These are phyloP conservation scores for Catharanthus roseus DNA, from an alignment of 257 asterid genomes.

Conservation along the genomic window DNA sequence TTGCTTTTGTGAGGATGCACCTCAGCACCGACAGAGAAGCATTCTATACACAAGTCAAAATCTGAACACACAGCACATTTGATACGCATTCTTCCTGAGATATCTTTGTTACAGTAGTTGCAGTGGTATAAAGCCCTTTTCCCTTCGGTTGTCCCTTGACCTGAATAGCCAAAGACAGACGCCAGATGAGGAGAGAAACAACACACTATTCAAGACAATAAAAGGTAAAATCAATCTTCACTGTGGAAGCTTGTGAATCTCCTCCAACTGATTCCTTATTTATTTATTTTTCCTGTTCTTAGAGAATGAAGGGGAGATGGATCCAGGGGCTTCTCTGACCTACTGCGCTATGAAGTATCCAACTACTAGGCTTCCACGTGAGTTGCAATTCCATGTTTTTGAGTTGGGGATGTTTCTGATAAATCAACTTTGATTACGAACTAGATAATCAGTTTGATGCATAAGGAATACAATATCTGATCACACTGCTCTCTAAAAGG, in stretches of 20 bases:
- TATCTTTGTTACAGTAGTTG: constrained; percentile 77
- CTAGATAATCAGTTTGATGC: background rate
- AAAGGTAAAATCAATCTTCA: background rate
- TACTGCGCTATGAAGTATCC: background rate
- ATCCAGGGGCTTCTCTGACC: background rate
- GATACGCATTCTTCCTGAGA: constrained; percentile 69
- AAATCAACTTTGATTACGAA: background rate
- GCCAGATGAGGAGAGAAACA: background rate
- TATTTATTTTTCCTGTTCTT: background rate
- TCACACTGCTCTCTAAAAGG: background rate
- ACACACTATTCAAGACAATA: constrained; percentile 2
- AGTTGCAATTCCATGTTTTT: background rate
- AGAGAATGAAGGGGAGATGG: background rate
- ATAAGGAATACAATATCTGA: background rate
- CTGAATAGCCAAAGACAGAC: constrained; percentile 35
- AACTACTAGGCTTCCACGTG: background rate
- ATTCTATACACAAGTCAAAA: constrained; percentile 81
- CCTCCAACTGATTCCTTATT: background rate
- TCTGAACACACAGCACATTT: constrained; percentile 82
- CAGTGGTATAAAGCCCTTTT: constrained; percentile 79
- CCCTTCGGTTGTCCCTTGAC: constrained; percentile 64
- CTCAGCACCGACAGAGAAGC: constrained; percentile 90
- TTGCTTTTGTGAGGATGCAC: constrained; percentile 76
- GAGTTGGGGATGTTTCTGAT: background rate
- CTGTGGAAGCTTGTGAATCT: background rate